phyloP scores from a whole-genome alignment of 1,284 basidiomycete genomes.

The Cryptococcus deneoformans region DNA sequence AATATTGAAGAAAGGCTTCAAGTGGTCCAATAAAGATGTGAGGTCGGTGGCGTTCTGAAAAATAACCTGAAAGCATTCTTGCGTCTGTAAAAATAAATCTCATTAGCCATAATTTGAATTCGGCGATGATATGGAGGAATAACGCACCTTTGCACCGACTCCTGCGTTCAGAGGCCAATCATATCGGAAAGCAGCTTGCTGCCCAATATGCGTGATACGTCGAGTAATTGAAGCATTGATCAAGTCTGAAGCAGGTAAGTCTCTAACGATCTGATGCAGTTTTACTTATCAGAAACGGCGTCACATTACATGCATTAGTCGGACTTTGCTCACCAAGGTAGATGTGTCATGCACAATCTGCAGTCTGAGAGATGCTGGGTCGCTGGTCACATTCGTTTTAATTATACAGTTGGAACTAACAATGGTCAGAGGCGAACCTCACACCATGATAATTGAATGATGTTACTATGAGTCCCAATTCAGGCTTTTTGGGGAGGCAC shows the following conservation, averaged over 20 bases:
- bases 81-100: neutral
- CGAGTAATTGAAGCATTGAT: neutral
- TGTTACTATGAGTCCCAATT: conserved; percentile 18
- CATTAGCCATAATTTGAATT: neutral
- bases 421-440: neutral
- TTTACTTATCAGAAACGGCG: neutral
- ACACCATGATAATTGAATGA: neutral
- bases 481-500: conserved; percentile 2
- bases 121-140: neutral
- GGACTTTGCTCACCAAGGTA: neutral
- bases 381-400: neutral
- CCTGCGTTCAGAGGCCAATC: conserved; percentile 1
- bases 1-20: conserved; percentile 8
- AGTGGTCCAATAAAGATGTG: neutral
- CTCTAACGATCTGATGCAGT: neutral
- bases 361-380: neutral
- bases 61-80: conserved; percentile 14
- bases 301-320: neutral
- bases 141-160: too few species aligned
- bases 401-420: neutral
- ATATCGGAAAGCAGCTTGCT: conserved; percentile 7
- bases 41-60: conserved; percentile 1
- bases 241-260: neutral
- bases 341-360: neutral
- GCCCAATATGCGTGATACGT: conserved; percentile 1